Base-by-base conservation (phyloP, 768 basidiomycete genomes). In the Cystobasidium onofrii region DNA sequence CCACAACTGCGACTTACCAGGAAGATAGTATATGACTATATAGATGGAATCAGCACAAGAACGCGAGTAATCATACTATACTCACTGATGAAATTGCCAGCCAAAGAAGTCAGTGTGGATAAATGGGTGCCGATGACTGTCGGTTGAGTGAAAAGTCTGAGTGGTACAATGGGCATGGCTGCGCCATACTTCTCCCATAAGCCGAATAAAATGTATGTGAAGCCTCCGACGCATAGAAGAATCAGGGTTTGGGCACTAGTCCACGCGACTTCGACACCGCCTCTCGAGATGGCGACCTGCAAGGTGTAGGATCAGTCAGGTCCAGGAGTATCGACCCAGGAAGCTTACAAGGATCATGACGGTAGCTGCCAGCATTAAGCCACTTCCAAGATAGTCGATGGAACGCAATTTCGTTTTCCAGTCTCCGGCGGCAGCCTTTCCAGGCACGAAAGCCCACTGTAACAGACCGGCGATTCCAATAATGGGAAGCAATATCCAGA, bases 41-140 rank as follows among this genome's bases (percentile, higher is more conserved):
- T 7, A n/a, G n/a, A 7, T 7, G 9, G 3, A 7, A 63, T 33
- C 29, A 63, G 25, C 23, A n/a, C 31, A 20, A 6, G n/a, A 23
- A 6, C 29, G n/a, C 17, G 25, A 63, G n/a, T 6, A 41, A 33
- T 6, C 25, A n/a, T 6, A 15, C n/a, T 33, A 25, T 27, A 17
- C 64, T 55, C 64, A 66, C 64, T 44, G 27, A 70, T 70, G 52
- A 70, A 70, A 17, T 54, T 7, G 15, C 4, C 66, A 4, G 50
- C 66, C 66, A 70, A 57, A 7, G 66, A 54, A 15, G 66, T 29
- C 18, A 70, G 23, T 2, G 66, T 70, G 4, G 66, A n/a, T 13
- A 70, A 25, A 34, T 54, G 66, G n/a, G 34, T 17, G n/a, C 29
- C 43, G 7, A 41, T n/a, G n/a, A 70, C 66, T 1, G 66, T 55